A percentile compares a stretch with the other conserved stretches of the same genome.
These are phyloP conservation scores for Mycena kentingensis DNA, from an alignment of 768 basidiomycete species.

Conservation along the genomic window DNA sequence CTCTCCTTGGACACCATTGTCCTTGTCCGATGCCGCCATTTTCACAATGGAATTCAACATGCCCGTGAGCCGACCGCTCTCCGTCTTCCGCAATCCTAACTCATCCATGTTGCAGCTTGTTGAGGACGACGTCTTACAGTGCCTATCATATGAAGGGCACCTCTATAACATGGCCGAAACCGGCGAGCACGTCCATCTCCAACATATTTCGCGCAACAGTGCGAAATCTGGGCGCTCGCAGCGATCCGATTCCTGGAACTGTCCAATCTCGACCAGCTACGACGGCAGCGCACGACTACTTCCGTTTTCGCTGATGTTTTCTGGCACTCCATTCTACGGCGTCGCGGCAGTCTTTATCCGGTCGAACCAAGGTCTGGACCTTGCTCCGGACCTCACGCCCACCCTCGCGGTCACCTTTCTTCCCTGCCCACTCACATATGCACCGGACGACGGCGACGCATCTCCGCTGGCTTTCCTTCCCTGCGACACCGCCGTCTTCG, in stretches of 20 bases:
- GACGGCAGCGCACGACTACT: not conserved
- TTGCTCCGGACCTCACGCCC: not conserved
- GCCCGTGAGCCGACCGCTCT: too few species aligned
- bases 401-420: slow-evolving; percentile 6
- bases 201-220: not conserved
- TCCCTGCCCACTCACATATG: slow-evolving; percentile 1
- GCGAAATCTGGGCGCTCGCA: not conserved
- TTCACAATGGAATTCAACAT: too few species aligned
- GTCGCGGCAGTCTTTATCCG: slow-evolving; percentile 11
- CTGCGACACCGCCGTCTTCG: not conserved
- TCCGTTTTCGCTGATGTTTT: slow-evolving; percentile 4
- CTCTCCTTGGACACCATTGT: too few species aligned
- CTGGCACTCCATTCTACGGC: slow-evolving; percentile 13
- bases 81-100: too few species aligned
- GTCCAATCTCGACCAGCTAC: not conserved
- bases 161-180: not conserved
- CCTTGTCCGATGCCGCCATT: too few species aligned
- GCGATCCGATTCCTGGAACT: not conserved
- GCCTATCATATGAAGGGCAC: not conserved
- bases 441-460: slow-evolving; percentile 5
- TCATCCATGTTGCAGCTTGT: not conserved
- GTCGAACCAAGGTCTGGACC: not conserved
- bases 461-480: slow-evolving; percentile 13
- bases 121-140: not conserved
- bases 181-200: not conserved